Conservation (phyloP, 306 rosid genomes). For the Gastrolobium villosum region DNA sequence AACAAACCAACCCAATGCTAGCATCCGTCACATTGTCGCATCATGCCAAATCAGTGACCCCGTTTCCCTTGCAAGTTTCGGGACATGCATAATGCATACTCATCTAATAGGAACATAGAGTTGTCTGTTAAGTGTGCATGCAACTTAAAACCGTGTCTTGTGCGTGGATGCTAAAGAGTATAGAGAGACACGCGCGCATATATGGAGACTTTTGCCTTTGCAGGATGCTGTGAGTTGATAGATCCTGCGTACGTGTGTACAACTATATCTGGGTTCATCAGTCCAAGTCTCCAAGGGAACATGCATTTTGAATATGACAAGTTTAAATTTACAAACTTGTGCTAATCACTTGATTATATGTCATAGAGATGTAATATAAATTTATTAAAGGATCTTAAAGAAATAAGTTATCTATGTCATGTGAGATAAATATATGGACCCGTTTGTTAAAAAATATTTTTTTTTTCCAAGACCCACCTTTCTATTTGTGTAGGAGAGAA, state of each 20-base stretch:
- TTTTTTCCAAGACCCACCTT: no score
- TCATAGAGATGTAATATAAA: no score
- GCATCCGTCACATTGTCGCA: slow-evolving; percentile 33
- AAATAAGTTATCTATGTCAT: no score
- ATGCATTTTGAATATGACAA: slow-evolving; percentile 15
- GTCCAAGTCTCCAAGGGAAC: slow-evolving; percentile 22
- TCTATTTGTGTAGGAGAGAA: no score
- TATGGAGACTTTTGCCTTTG: slow-evolving; percentile 13
- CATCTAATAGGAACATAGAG: slow-evolving; percentile 4
- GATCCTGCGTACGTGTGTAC: slow-evolving; percentile 19
- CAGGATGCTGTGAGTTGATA: slow-evolving; percentile 28
- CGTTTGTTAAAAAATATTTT: no score
- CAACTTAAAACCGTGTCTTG: slow-evolving; percentile 19
- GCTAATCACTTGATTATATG: not conserved
- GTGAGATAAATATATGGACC: no score
- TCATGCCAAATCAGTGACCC: slow-evolving; percentile 29
- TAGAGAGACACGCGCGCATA: not conserved
- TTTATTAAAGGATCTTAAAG: no score
- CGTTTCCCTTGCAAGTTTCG: slow-evolving; percentile 39
- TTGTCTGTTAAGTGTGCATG: slow-evolving; percentile 38
- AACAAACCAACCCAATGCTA: slow-evolving; percentile 15
- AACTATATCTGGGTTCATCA: slow-evolving; percentile 31
- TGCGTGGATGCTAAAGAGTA: not conserved
- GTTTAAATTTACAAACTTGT: not conserved
- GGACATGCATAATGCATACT: slow-evolving; percentile 44